Evolutionary conservation across 2,329 filamentous ascomycete genomes (phyloP).

Genomic region (Xylariaceae sp.): DNA sequence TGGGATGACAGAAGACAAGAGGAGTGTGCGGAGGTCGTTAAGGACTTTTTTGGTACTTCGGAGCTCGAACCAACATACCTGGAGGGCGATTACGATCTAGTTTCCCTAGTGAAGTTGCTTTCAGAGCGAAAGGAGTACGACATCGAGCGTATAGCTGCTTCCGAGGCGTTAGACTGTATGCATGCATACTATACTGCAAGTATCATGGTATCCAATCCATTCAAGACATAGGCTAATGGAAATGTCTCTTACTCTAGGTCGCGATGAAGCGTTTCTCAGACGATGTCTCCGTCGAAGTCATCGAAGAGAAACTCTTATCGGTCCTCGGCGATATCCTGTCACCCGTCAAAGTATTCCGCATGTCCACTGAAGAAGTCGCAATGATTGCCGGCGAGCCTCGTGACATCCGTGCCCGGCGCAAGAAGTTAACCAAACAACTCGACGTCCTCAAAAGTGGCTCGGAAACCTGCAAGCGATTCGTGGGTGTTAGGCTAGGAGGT

Average conservation of each 20-base stretch:
- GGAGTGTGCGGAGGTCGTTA: conserved; percentile 15
- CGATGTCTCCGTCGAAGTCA: conserved; percentile 38
- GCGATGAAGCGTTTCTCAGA: conserved; percentile 43
- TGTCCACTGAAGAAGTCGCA: conserved; percentile 34
- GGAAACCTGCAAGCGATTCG: conserved; percentile 37
- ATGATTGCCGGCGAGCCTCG: conserved; percentile 40
- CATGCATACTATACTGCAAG: conserved; percentile 35
- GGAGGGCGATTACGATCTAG: conserved; percentile 12
- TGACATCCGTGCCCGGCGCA: conserved; percentile 33
- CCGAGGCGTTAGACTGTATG: conserved; percentile 33
- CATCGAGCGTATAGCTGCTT: conserved; percentile 27
- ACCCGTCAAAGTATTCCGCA: conserved; percentile 34
- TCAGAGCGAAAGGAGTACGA: conserved; percentile 20
- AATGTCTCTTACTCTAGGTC: too few species aligned
- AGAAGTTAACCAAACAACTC: conserved; percentile 35
- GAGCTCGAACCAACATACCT: neutral
- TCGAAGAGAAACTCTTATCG: conserved; percentile 38
- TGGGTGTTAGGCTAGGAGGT: conserved; percentile 16
- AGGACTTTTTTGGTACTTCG: conserved; percentile 20
- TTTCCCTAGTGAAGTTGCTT: conserved; percentile 16
- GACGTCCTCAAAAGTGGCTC: conserved; percentile 35
- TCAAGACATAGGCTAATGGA: too few species aligned
- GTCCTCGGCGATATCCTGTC: conserved; percentile 37
- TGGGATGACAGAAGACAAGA: conserved; percentile 13
- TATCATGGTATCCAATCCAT: too few species aligned